phyloP scores from a whole-genome alignment of 331 rosid species.

The Rhamnella rubrinervis region DNA sequence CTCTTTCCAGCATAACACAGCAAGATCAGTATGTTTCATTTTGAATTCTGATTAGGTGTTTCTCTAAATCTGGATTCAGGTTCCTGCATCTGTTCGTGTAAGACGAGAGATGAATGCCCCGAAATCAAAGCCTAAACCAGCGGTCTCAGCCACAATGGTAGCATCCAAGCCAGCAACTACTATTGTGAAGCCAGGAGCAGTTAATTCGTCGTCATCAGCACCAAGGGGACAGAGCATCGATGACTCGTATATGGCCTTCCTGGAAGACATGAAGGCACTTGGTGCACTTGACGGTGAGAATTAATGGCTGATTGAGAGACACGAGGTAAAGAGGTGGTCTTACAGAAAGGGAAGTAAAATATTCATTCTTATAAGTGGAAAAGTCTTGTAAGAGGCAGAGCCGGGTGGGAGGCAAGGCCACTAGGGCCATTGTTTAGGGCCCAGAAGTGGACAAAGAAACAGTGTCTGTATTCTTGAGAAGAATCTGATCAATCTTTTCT shows the following conservation, averaged over 20 bases:
- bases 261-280: slow-evolving; percentile 90
- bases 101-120: slow-evolving; percentile 71
- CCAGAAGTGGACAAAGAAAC: no score
- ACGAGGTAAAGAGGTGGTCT: slow-evolving; percentile 4
- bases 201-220: slow-evolving; percentile 54
- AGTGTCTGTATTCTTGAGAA: no score
- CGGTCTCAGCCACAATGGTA: slow-evolving; percentile 40
- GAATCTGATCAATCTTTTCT: no score
- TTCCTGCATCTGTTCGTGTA: slow-evolving; percentile 92
- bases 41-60: neutral
- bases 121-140: slow-evolving; percentile 63
- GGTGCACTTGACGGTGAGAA: slow-evolving; percentile 78
- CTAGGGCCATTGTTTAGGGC: no score
- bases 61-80: slow-evolving; percentile 40
- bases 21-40: neutral
- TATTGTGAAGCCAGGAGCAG: slow-evolving; percentile 47
- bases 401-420: no score
- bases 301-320: neutral
- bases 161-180: slow-evolving; percentile 42
- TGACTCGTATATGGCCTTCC: slow-evolving; percentile 75
- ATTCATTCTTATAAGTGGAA: slow-evolving; percentile 9
- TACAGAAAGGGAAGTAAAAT: slow-evolving; percentile 8
- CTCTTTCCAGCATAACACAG: no score
- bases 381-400: neutral
- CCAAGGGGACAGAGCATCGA: slow-evolving; percentile 72